A percentile compares a stretch with the other conserved stretches of the same genome.
Evolutionary conservation across 1,139 yeast species (phyloP).

Genomic region (Geotrichum cucujoidarum): DNA sequence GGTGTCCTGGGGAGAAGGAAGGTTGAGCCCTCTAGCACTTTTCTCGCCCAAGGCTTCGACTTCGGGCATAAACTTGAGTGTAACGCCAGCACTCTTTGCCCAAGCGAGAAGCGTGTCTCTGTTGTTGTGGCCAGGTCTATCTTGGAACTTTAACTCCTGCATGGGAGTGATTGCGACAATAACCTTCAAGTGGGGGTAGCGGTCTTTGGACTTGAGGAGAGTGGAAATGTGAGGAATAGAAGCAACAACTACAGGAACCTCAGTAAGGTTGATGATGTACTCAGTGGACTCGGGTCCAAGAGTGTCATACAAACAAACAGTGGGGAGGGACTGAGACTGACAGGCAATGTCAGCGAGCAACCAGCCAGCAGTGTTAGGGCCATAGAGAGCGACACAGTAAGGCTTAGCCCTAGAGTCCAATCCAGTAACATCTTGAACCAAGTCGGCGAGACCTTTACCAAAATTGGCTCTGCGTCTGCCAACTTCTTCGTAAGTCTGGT

Average conservation of each 20-base stretch:
- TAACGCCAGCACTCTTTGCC: slow-evolving; percentile 38
- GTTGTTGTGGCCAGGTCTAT: slow-evolving; percentile 28
- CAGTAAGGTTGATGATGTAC: slow-evolving; percentile 53
- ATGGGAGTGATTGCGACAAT: slow-evolving; percentile 35
- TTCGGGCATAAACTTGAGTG: slow-evolving; percentile 47
- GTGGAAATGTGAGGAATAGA: slow-evolving; percentile 46
- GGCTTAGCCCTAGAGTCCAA: slow-evolving; percentile 23
- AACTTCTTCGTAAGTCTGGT: slow-evolving; percentile 44
- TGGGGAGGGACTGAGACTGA: slow-evolving; percentile 46
- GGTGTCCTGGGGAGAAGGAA: slow-evolving; percentile 51
- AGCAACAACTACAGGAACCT: slow-evolving; percentile 51
- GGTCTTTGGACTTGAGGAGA: slow-evolving; percentile 41
- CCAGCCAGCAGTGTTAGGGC: slow-evolving; percentile 60
- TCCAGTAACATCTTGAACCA: slow-evolving; percentile 28
- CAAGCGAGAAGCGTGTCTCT: slow-evolving; percentile 32
- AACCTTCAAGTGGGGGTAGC: slow-evolving; percentile 40
- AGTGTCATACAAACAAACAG: slow-evolving; percentile 62
- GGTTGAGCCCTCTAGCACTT: slow-evolving; percentile 43
- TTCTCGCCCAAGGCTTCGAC: slow-evolving; percentile 52
- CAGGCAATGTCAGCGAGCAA: slow-evolving; percentile 56
- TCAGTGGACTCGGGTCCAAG: slow-evolving; percentile 56
- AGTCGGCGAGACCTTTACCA: slow-evolving; percentile 61
- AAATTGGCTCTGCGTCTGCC: slow-evolving; percentile 45
- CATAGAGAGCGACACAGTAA: slow-evolving; percentile 52
- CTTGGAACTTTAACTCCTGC: slow-evolving; percentile 8